Evolutionary conservation across 1,139 yeast genomes (phyloP).

Genomic region (Taiozyma onychis): DNA sequence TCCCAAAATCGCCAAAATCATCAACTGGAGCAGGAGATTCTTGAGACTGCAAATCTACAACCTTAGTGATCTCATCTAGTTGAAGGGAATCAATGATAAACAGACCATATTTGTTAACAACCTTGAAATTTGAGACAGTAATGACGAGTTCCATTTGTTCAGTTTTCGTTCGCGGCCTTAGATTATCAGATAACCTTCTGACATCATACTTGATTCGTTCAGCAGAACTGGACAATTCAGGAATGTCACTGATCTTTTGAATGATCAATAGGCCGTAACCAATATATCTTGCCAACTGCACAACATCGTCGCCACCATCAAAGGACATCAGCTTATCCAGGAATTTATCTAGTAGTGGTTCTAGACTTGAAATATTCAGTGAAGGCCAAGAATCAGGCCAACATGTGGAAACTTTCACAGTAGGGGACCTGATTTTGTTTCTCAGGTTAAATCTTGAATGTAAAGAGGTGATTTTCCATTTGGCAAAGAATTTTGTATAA

Average conservation of each 20-base stretch:
- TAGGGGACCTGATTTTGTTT: background rate
- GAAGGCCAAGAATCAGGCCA: conserved; percentile 6
- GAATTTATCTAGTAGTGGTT: conserved; percentile 6
- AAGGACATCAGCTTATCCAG: conserved; percentile 2
- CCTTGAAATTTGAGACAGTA: conserved; percentile 5
- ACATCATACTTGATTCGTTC: conserved; percentile 17
- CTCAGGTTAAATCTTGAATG: conserved; percentile 8
- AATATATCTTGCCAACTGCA: conserved; percentile 3
- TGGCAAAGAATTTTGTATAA: conserved; percentile 8
- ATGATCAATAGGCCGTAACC: conserved; percentile 11
- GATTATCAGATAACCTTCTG: conserved; percentile 9
- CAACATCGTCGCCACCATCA: conserved; percentile 1
- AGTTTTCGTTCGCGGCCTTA: conserved; percentile 1
- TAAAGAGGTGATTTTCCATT: conserved; percentile 3
- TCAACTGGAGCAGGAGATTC: conserved; percentile 1
- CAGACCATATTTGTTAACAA: conserved; percentile 12
- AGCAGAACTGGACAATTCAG: conserved; percentile 8
- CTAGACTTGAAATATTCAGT: conserved; percentile 1
- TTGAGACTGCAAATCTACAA: background rate
- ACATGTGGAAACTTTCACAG: background rate
- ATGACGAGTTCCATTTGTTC: conserved; percentile 2
- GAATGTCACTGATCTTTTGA: conserved; percentile 9
- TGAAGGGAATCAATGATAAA: conserved; percentile 13
- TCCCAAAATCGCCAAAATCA: conserved; percentile 20
- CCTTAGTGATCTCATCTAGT: background rate